Conservation (phyloP, 371 early-diverging fungal species). For the Cladochytrium tenue region DNA sequence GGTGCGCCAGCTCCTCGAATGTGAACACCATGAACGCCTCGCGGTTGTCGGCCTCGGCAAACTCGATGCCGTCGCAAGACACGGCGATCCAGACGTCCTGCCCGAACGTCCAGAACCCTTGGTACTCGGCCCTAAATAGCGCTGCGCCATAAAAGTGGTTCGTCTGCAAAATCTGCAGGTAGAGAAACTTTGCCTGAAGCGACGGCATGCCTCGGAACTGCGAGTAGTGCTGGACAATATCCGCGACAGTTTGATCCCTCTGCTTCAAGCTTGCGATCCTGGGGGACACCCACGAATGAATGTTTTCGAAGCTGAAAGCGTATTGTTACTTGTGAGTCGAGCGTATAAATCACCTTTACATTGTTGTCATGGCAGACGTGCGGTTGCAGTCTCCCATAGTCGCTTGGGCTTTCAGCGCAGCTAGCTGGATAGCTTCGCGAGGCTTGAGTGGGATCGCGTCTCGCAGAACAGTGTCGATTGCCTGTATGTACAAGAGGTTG, state of each 20-base stretch:
- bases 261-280: constrained; percentile 31
- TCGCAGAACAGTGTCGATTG: constrained; percentile 33
- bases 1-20: constrained; percentile 27
- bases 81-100: constrained; percentile 39
- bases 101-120: constrained; percentile 40
- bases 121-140: constrained; percentile 38
- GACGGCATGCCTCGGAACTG: constrained; percentile 27
- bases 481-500: constrained; percentile 41
- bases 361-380: constrained; percentile 12
- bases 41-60: constrained; percentile 34
- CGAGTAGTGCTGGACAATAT: constrained; percentile 38
- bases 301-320: constrained; percentile 18
- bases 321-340: not conserved
- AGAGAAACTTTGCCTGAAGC: constrained; percentile 35
- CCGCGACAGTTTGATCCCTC: constrained; percentile 31
- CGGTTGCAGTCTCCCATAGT: constrained; percentile 36
- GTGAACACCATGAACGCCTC: constrained; percentile 37
- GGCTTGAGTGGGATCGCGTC: constrained; percentile 39
- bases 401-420: constrained; percentile 40
- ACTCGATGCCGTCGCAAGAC: constrained; percentile 38
- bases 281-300: constrained; percentile 36
- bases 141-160: constrained; percentile 41
- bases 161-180: constrained; percentile 31
- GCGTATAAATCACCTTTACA: constrained; percentile 23
- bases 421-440: constrained; percentile 42